These are phyloP conservation scores for Diaporthe australafricana DNA, from an alignment of 2,329 filamentous ascomycete species.

Conservation along the genomic window DNA sequence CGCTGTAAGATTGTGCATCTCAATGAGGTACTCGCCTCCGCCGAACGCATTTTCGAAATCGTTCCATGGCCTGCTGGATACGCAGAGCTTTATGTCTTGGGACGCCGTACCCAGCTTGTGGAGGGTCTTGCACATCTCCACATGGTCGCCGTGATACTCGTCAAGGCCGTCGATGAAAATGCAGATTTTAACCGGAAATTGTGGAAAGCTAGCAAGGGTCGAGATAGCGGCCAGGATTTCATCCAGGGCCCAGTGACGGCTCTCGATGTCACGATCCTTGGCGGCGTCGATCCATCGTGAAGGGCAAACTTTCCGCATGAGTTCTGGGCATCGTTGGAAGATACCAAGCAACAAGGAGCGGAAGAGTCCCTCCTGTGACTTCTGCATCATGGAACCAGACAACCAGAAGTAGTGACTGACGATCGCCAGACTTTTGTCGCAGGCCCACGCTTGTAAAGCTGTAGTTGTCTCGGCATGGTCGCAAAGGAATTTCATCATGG, in stretches of 20 bases:
- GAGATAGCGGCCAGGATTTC: neutral
- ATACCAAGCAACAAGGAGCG: neutral
- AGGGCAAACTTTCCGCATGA: neutral
- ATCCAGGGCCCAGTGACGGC: neutral
- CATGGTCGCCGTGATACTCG: neutral
- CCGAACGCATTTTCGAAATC: neutral
- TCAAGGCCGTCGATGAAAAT: neutral
- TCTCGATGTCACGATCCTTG: neutral
- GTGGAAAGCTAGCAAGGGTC: neutral
- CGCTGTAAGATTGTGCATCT: neutral
- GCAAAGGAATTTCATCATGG: neutral
- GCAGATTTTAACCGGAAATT: neutral
- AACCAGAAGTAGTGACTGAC: neutral
- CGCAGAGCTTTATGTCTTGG: neutral
- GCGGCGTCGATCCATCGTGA: neutral
- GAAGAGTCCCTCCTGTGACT: neutral
- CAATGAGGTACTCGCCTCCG: neutral
- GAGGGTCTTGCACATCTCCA: neutral
- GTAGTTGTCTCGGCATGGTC: neutral
- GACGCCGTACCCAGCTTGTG: neutral
- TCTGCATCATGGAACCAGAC: neutral
- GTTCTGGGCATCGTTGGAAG: neutral
- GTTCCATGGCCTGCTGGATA: constrained; percentile 4
- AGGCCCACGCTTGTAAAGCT: neutral
- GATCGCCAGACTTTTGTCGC: neutral